Percentiles rank a stretch among this genome's conserved stretches.
phyloP scores from a whole-genome alignment of 2,329 filamentous ascomycete genomes.

The Elsinoe perseae region DNA sequence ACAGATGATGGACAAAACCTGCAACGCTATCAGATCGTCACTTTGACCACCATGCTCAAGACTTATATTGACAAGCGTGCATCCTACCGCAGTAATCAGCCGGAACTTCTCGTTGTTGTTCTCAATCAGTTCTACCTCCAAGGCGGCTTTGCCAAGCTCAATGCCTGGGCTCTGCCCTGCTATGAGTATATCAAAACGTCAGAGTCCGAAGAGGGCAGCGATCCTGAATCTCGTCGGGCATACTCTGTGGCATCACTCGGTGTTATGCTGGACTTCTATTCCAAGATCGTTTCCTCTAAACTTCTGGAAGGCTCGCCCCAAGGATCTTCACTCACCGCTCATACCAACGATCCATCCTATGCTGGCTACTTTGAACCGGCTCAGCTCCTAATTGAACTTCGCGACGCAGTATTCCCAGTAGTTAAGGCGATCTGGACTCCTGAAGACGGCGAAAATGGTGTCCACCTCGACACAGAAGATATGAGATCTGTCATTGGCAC shows the following conservation, averaged over 20 bases:
- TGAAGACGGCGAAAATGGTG: conserved; percentile 51
- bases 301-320: conserved; percentile 69
- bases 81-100: conserved; percentile 44
- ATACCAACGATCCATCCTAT: conserved; percentile 43
- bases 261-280: conserved; percentile 67
- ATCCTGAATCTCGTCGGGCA: conserved; percentile 19
- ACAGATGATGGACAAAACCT: conserved; percentile 50
- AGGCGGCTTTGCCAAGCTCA: conserved; percentile 66
- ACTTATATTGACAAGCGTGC: conserved; percentile 59
- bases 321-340: conserved; percentile 46
- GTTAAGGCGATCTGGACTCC: conserved; percentile 79
- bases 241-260: conserved; percentile 24
- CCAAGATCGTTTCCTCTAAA: conserved; percentile 67
- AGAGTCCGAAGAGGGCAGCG: conserved; percentile 10
- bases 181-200: conserved; percentile 21
- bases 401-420: conserved; percentile 69
- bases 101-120: conserved; percentile 58
- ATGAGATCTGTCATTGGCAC: conserved; percentile 77
- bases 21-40: conserved; percentile 67
- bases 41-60: conserved; percentile 68
- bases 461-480: conserved; percentile 68
- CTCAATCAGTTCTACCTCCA: conserved; percentile 79
- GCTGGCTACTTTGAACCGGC: conserved; percentile 56
- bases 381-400: conserved; percentile 80
- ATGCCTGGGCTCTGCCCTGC: conserved; percentile 36